Percentiles rank a stretch among this genome's conserved stretches.
phyloP scores from a whole-genome alignment of 2,329 filamentous ascomycete genomes.

The Pseudogymnoascus sp. region DNA sequence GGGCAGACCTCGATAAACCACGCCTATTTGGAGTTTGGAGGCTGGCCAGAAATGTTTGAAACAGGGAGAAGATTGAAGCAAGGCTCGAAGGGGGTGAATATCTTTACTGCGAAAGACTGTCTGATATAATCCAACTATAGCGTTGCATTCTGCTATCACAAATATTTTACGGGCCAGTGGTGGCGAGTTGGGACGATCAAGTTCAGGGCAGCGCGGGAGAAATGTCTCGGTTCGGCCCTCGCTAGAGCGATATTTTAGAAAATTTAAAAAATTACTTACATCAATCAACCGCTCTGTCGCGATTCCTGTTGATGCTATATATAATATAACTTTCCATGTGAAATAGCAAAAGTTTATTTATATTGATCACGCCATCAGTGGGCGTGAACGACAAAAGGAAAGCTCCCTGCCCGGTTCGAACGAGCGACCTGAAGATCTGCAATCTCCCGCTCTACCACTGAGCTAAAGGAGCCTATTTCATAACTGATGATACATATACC shows the following conservation, averaged over 20 bases:
- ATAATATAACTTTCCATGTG: background rate
- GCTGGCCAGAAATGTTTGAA: background rate
- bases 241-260: background rate
- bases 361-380: background rate
- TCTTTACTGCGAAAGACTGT: background rate
- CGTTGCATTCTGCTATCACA: background rate
- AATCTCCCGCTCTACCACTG: conserved; percentile 14
- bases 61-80: background rate
- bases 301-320: background rate
- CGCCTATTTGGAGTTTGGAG: background rate
- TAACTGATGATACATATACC: background rate
- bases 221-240: conserved; percentile 3
- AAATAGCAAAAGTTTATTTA: background rate
- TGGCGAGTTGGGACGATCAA: background rate
- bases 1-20: background rate
- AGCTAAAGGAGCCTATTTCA: conserved; percentile 12
- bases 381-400: background rate
- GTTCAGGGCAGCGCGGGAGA: background rate
- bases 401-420: conserved; percentile 13
- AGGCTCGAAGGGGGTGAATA: background rate
- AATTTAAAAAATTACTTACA: background rate
- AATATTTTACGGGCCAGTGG: background rate
- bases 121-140: conserved; percentile 6
- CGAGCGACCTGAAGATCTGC: conserved; percentile 13
- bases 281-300: background rate